phyloP scores from a whole-genome alignment of 768 basidiomycete species.

The Suillus occidentalis region DNA sequence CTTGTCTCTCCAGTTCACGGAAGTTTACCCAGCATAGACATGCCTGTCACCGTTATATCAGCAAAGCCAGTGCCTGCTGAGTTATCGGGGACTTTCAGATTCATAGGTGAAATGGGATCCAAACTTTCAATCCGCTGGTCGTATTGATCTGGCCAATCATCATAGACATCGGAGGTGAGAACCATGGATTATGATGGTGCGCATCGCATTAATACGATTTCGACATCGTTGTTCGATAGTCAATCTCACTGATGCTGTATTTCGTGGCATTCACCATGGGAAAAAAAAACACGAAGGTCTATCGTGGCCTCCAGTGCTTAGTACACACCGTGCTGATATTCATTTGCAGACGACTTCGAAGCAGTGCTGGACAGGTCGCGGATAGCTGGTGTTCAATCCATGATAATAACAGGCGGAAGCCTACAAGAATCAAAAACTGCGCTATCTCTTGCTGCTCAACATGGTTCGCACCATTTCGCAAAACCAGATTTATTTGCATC shows the following conservation, averaged over 20 bases:
- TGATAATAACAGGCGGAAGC: slow-evolving; percentile 78
- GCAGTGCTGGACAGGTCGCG: slow-evolving; percentile 56
- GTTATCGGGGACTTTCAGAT: slow-evolving; percentile 22
- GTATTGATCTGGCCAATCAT: not conserved
- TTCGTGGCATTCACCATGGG: slow-evolving; percentile 51
- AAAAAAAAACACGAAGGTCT: slow-evolving; percentile 51
- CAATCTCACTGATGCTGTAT: slow-evolving; percentile 59
- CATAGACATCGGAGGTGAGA: slow-evolving; percentile 42
- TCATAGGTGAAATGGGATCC: slow-evolving; percentile 31
- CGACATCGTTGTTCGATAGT: slow-evolving; percentile 29
- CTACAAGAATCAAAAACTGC: slow-evolving; percentile 63
- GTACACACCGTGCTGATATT: not conserved
- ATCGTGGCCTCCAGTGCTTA: slow-evolving; percentile 7
- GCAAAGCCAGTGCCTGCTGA: slow-evolving; percentile 18
- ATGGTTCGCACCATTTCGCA: slow-evolving; percentile 38
- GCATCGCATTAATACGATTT: not conserved
- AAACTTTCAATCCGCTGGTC: slow-evolving; percentile 3
- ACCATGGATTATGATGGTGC: not conserved
- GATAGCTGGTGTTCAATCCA: slow-evolving; percentile 60
- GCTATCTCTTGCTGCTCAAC: slow-evolving; percentile 55
- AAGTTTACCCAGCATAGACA: slow-evolving; percentile 6
- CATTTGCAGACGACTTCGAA: slow-evolving; percentile 57
- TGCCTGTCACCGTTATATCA: slow-evolving; percentile 28
- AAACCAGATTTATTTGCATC: not conserved
- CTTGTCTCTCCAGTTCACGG: not conserved